Evolutionary conservation across 805 yeast genomes (phyloP), one percentile per base, ranked within the genome.

Genomic region (Ogataea corticis): DNA sequence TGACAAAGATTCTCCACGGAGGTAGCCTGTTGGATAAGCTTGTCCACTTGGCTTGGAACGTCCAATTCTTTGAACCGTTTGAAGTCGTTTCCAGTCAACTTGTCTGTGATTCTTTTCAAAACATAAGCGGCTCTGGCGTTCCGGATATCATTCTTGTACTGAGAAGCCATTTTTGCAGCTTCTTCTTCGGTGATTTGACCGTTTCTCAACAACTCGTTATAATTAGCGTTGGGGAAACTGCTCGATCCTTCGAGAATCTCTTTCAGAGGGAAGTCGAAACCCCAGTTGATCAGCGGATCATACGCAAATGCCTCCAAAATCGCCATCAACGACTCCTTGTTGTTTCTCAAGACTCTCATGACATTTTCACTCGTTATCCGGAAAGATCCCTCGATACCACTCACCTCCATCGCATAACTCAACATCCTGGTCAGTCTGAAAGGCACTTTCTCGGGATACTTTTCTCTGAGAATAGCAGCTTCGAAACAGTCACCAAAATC

Each of bases 401-500:
- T 87, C 2, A 94, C 98, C 65, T 95, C 99, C 97, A 94, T 92
- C 0, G 98, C 99, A 65, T 90, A 90, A 17, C 95, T 90, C 53
- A 95, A 74, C 99, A 94, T 94, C 66, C 99, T 75, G 0, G 99
- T 94, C 47, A 94, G 75, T 65, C 99, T 77, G 72, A 94, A 94
- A 7, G 99, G 99, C 18, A 94, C 99, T 65, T 91, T 92, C 60
- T 94, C 99, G 0, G 99, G 99, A 65, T 87, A 95, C 63, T 94
- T 94, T 56, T 95, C 99, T 55, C 99, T 80, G 49, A 94, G 69
- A 40, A 92, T 90, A 0, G 99, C 99, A 2, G 98, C 97, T 64
- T 94, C 99, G 61, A 94, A 94, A 77, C 99, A 94, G 64, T 94
- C 99, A 54, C 99, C 99, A 68, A 92, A 94, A 74, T 94, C 99